Evolutionary conservation across 1,139 yeast species (phyloP), one percentile per base, ranked within the genome.

Genomic region (Kodamaea plutei): DNA sequence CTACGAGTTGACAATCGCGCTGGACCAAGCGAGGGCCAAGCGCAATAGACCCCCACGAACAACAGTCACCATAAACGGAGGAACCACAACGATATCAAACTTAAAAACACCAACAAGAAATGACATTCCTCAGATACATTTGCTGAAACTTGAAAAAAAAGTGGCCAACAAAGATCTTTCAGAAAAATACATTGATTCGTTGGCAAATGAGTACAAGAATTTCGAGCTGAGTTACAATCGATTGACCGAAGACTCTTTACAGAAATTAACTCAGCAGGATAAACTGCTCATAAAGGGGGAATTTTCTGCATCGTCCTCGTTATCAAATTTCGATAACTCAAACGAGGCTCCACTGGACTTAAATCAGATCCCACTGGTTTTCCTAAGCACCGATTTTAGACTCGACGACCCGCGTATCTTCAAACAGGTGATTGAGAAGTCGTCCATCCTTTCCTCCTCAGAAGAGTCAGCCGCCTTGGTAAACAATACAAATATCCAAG

Each of bases 381-480:
- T 76, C 47, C 76, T 81, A 38, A 76, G 73, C 23, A 64, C 73
- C 5, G 73, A 79, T 30, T 91, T 91, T 56, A 70, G 87, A 41
- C 65, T 91, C 23, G 96, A 91, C 49, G 88, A 93, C 51, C 96
- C 96, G 4, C 67, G 96, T 36, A 70, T 81, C 1, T 91, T 91
- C 56, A 78, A 78, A 38, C 65, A 74, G 36, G 95, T 89, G 2
- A 70, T 84, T 20, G 84, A 76, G 33, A 68, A 71, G 29, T 54
- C 73, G 4, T 61, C 66, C 9, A 59, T 75, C 15, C 40, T 66
- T 5, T 51, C 60, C 2, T 52, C 48, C 26, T 50, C 50, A 4
- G 48, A 47, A 8, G 49, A 43, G 11, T 44, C 39, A 18, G 21
- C 30, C 19, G 19, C 30, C 2, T 35, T 41, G 17, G 37, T 30